Base-by-base conservation (phyloP, 1,139 yeast species). In the Zhuliangozyma parablackwelliae region DNA sequence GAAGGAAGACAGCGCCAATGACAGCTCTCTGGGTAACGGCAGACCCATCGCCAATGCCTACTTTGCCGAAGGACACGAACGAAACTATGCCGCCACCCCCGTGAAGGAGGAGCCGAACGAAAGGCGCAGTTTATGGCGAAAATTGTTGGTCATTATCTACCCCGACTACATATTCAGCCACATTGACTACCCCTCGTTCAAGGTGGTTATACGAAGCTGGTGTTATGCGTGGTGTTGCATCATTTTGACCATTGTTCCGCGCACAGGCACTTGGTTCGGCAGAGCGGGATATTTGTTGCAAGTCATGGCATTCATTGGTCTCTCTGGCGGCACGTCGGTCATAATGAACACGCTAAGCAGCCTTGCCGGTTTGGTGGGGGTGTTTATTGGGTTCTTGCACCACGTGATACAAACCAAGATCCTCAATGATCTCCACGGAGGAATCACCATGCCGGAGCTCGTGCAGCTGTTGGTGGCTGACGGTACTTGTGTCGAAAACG, bases 111-210 rank as follows among this genome's bases (percentile, higher is more conserved):
- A 31, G 31, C 36, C 40, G 10, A 27, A 21, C 8, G 30, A 34
- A 23, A 33, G 37, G 16, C 29, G 33, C 20, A 30, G 43, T 11
- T 8, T 44, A 11, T 52, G 51, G 52, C 37, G 54, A 16, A 46
- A 44, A 27, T 31, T 40, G 3, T 12, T 37, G 4, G 38, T 34
- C 5, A 36, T 40, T 6, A 6, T 54, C 4, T 45, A 49, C 16
- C 69, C 69, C 0, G 50, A 43, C 30, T 63, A 53, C 36, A 40
- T 64, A 4, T 28, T 61, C 2, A 51, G 62, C 28, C 67, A 63
- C 43, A 35, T 61, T 10, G 54, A 52, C 31, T 51, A 45, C 36
- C 39, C 37, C 1, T 63, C 67, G 6, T 50, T 61, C 40, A 59
- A 59, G 36, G 43, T 53, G 1, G 56, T 48, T 1, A 27, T 54